phyloP scores from a whole-genome alignment of 2,329 filamentous ascomycete species.

The Apiospora arundinis region DNA sequence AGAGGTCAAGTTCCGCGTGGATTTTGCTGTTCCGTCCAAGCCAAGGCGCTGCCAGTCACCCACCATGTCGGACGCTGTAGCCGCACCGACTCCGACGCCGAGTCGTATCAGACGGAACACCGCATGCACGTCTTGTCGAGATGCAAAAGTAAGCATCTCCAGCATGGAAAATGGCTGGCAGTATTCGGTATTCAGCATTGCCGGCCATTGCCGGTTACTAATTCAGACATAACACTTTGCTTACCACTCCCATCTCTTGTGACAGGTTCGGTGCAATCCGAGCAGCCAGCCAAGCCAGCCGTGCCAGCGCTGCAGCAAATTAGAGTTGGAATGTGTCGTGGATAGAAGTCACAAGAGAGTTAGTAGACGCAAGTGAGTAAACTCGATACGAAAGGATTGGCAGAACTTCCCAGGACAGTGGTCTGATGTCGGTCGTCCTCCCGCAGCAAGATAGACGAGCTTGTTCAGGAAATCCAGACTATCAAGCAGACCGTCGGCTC shows the following conservation, averaged over 20 bases:
- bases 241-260: background rate
- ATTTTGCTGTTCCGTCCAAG: background rate
- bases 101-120: slow-evolving; percentile 41
- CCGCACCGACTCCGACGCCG: slow-evolving; percentile 3
- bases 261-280: slow-evolving; percentile 42
- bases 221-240: no score
- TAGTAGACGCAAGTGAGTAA: slow-evolving; percentile 39
- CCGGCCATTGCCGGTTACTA: background rate
- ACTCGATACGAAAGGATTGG: background rate
- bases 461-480: slow-evolving; percentile 60
- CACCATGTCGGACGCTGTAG: slow-evolving; percentile 7
- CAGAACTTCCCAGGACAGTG: background rate
- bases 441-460: slow-evolving; percentile 60
- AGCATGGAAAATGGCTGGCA: background rate
- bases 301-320: slow-evolving; percentile 41
- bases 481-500: slow-evolving; percentile 58
- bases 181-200: background rate
- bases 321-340: slow-evolving; percentile 38
- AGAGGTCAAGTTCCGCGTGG: background rate
- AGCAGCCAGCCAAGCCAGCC: slow-evolving; percentile 34
- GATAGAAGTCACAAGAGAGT: slow-evolving; percentile 42
- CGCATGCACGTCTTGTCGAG: slow-evolving; percentile 42
- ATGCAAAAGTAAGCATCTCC: slow-evolving; percentile 38
- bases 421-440: background rate
- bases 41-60: background rate